Percentiles rank a stretch among this genome's conserved stretches.
phyloP scores from a whole-genome alignment of 768 basidiomycete species.

The Phlegmacium glaucopus region DNA sequence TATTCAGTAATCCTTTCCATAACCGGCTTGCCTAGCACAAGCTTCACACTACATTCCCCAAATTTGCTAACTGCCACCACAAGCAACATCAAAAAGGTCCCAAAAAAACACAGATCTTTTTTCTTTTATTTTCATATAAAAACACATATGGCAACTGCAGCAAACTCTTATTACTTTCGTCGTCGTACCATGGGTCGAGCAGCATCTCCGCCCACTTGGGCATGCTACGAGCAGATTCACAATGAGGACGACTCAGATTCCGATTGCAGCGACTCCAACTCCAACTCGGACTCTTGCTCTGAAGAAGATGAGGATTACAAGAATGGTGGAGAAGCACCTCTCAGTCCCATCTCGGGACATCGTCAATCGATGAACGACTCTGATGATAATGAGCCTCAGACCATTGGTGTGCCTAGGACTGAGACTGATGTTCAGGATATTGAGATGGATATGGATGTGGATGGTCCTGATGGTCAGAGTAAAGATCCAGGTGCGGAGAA shows the following conservation, averaged over 20 bases:
- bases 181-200: conserved; percentile 77
- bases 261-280: conserved; percentile 41
- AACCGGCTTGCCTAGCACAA: too few species aligned
- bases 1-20: too few species aligned
- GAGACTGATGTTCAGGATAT: conserved; percentile 27
- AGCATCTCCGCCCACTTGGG: conserved; percentile 83
- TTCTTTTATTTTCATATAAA: not conserved
- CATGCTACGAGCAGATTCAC: conserved; percentile 88
- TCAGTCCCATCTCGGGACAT: too few species aligned
- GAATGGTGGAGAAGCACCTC: too few species aligned
- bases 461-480: conserved; percentile 33
- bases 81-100: not conserved
- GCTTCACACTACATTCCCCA: too few species aligned
- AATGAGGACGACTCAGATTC: conserved; percentile 48
- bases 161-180: conserved; percentile 51
- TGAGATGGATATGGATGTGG: conserved; percentile 59
- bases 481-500: conserved; percentile 26
- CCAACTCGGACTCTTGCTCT: conserved; percentile 61
- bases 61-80: not conserved
- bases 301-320: conserved; percentile 67
- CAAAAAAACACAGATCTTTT: not conserved
- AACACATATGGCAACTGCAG: conserved; percentile 35
- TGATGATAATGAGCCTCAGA: conserved; percentile 31
- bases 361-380: conserved; percentile 26
- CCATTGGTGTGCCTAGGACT: conserved; percentile 19